These are phyloP conservation scores for Cyclotella baltica DNA, from an alignment of 108 stramenopile species.

Conservation along the genomic window DNA sequence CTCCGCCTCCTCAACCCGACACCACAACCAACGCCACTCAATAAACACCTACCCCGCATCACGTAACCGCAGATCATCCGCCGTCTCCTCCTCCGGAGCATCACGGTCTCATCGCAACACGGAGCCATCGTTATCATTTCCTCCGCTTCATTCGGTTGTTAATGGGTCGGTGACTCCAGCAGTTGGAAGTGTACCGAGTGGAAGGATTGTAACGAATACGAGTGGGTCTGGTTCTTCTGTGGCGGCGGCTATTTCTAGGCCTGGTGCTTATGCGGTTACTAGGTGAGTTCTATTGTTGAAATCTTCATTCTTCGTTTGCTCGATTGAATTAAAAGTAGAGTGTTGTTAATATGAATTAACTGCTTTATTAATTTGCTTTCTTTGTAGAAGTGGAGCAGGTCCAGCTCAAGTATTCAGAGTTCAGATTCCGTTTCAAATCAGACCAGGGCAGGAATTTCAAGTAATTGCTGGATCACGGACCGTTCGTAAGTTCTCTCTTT, in stretches of 20 bases:
- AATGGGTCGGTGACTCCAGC: not conserved
- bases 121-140: not conserved
- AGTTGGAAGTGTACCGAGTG: not conserved
- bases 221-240: not conserved
- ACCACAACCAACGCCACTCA: not conserved
- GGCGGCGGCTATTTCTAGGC: slow-evolving; percentile 16
- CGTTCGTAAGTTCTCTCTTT: slow-evolving; percentile 47
- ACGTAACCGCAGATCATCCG: slow-evolving; percentile 20
- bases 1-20: slow-evolving; percentile 23
- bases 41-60: slow-evolving; percentile 17
- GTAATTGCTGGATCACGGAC: slow-evolving; percentile 64
- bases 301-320: not conserved
- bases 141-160: not conserved
- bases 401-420: slow-evolving; percentile 85
- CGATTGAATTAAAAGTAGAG: no score
- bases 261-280: slow-evolving; percentile 30
- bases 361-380: not conserved
- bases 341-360: not conserved
- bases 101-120: not conserved
- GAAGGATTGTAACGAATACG: not conserved
- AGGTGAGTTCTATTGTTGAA: slow-evolving; percentile 1
- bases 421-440: slow-evolving; percentile 74
- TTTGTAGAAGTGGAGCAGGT: slow-evolving; percentile 58
- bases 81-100: not conserved
- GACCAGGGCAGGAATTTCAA: slow-evolving; percentile 77